A percentile compares a stretch with the other conserved stretches of the same genome.
Conservation (phyloP, 2,329 filamentous ascomycete genomes). For the Ascochyta viciae-villosae region DNA sequence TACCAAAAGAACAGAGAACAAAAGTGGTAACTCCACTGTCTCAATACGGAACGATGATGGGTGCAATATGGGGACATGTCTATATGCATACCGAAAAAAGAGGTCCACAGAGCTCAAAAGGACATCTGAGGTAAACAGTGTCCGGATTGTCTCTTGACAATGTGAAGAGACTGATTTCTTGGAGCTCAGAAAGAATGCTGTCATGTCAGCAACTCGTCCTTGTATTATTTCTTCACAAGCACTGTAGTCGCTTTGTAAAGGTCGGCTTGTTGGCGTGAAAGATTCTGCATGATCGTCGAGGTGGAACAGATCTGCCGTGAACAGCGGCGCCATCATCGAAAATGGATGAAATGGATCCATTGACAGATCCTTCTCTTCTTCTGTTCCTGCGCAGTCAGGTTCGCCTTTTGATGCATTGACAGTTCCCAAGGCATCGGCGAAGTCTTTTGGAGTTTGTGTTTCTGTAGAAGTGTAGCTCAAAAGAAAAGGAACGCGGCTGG, state of each 20-base stretch:
- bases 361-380: too few species aligned
- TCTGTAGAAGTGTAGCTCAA: conserved; percentile 2
- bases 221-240: not conserved
- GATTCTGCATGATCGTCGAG: not conserved
- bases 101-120: not conserved
- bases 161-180: not conserved
- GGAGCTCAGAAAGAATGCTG: not conserved
- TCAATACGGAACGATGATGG: not conserved
- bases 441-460: not conserved
- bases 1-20: not conserved
- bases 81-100: conserved; percentile 1
- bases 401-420: too few species aligned
- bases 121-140: not conserved
- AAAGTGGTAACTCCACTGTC: not conserved
- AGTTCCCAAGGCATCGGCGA: conserved; percentile 1
- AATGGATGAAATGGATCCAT: not conserved
- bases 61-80: conserved; percentile 4
- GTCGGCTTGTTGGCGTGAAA: not conserved
- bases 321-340: not conserved
- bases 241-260: not conserved
- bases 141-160: not conserved
- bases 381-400: too few species aligned
- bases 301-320: not conserved
- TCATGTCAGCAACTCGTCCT: not conserved
- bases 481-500: conserved; percentile 1